A percentile compares a stretch with the other conserved stretches of the same genome.
Conservation (phyloP, 1,139 yeast genomes). For the Pichia cactophila region DNA sequence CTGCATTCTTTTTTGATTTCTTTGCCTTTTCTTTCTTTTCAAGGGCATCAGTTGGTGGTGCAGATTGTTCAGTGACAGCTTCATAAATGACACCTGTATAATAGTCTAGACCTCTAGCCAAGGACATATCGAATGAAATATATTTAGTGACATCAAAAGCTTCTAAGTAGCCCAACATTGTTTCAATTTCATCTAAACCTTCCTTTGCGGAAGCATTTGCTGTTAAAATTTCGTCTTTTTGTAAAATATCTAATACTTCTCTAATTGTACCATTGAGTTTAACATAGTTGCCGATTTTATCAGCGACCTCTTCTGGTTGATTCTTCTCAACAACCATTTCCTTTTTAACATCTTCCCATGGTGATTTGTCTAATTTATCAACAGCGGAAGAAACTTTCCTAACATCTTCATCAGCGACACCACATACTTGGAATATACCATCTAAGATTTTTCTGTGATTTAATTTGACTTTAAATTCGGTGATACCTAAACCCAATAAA, state of each 20-base stretch:
- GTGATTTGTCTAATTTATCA: constrained; percentile 88
- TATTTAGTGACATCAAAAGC: constrained; percentile 63
- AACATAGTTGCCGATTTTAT: constrained; percentile 85
- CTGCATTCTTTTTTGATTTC: constrained; percentile 26
- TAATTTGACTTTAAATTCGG: constrained; percentile 81
- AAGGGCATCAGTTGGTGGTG: constrained; percentile 78
- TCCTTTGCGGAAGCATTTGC: constrained; percentile 63
- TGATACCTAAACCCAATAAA: constrained; percentile 70
- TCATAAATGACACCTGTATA: constrained; percentile 96
- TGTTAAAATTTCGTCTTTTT: constrained; percentile 48
- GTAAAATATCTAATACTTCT: constrained; percentile 55
- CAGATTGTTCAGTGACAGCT: constrained; percentile 90
- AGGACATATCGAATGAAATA: constrained; percentile 81
- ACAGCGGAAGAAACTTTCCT: constrained; percentile 92
- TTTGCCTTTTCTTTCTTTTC: constrained; percentile 52
- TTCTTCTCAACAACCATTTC: constrained; percentile 90
- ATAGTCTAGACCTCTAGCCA: constrained; percentile 96
- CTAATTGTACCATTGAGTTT: constrained; percentile 70
- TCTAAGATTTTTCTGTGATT: constrained; percentile 94
- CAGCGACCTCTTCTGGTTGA: constrained; percentile 87
- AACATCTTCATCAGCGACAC: constrained; percentile 89
- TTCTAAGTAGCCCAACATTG: constrained; percentile 67
- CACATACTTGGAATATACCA: constrained; percentile 92
- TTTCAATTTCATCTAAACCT: constrained; percentile 76
- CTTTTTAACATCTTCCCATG: constrained; percentile 89